A percentile compares a stretch with the other conserved stretches of the same genome.
These are phyloP conservation scores for Saturnispora quitensis DNA, from an alignment of 805 yeast genomes.

Conservation along the genomic window DNA sequence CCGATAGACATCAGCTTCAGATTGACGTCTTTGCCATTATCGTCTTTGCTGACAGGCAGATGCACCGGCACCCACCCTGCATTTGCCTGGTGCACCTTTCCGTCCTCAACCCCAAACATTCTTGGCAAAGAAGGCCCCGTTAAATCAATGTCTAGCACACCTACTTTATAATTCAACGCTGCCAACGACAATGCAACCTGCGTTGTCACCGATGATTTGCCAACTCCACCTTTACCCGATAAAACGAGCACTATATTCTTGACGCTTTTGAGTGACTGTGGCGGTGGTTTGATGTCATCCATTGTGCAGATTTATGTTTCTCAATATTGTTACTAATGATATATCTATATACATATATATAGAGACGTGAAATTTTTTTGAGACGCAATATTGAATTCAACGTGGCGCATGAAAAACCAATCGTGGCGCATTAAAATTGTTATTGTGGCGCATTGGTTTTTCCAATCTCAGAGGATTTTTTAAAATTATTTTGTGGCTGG, in stretches of 20 bases:
- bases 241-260: constrained; percentile 74
- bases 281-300: constrained; percentile 5
- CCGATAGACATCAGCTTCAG: constrained; percentile 74
- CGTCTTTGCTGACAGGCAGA: constrained; percentile 15
- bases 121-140: constrained; percentile 97
- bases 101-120: constrained; percentile 83
- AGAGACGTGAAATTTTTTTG: background rate
- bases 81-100: constrained; percentile 68
- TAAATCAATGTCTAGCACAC: constrained; percentile 87
- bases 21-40: constrained; percentile 17
- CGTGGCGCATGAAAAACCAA: background rate
- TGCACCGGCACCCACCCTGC: constrained; percentile 97
- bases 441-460: background rate
- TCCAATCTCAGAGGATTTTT: background rate
- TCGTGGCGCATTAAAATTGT: background rate
- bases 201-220: constrained; percentile 91
- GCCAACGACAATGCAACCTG: constrained; percentile 83
- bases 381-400: background rate
- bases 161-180: constrained; percentile 68
- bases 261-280: constrained; percentile 34
- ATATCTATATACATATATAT: background rate
- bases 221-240: constrained; percentile 97
- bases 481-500: background rate
- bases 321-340: background rate
- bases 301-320: background rate